Percentiles rank a stretch among this genome's conserved stretches.
Conservation (phyloP, 192 early-diverging fungal species). For the Ambispora gerdemannii region DNA sequence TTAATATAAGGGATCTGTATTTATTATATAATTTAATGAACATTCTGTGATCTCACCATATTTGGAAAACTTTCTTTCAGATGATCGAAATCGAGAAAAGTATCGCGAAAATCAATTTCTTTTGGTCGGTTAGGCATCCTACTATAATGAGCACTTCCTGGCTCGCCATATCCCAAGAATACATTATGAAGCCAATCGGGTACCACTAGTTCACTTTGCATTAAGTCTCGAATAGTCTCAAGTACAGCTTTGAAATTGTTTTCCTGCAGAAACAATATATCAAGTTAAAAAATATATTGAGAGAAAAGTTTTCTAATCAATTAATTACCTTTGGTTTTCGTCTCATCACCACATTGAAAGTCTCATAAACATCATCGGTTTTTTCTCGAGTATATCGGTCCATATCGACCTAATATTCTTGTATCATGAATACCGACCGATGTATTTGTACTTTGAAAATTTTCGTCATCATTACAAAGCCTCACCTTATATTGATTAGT, state of each 20-base stretch:
- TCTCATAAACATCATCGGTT: conserved; percentile 66
- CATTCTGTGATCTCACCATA: too few species aligned
- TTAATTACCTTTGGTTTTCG: conserved; percentile 55
- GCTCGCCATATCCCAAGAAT: conserved; percentile 95
- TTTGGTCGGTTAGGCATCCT: conserved; percentile 51
- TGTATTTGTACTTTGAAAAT: conserved; percentile 48
- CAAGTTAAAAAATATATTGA: not conserved
- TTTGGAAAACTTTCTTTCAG: conserved; percentile 62
- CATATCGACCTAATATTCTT: conserved; percentile 48
- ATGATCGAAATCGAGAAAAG: conserved; percentile 83
- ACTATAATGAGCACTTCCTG: conserved; percentile 68
- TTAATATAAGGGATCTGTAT: too few species aligned
- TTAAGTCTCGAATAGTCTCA: conserved; percentile 85
- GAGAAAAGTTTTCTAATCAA: not conserved
- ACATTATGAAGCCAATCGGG: conserved; percentile 91
- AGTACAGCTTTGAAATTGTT: conserved; percentile 93
- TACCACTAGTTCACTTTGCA: conserved; percentile 77
- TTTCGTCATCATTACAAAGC: not conserved
- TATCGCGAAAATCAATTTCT: conserved; percentile 82
- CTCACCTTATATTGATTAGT: conserved; percentile 75
- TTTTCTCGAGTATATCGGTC: conserved; percentile 42
- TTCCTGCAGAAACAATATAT: conserved; percentile 49
- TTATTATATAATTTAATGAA: too few species aligned
- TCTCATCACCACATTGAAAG: conserved; percentile 89
- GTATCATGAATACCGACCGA: not conserved